Evolutionary conservation across 2,329 filamentous ascomycete species (phyloP).

Genomic region (Cucurbitaria berberidis): DNA sequence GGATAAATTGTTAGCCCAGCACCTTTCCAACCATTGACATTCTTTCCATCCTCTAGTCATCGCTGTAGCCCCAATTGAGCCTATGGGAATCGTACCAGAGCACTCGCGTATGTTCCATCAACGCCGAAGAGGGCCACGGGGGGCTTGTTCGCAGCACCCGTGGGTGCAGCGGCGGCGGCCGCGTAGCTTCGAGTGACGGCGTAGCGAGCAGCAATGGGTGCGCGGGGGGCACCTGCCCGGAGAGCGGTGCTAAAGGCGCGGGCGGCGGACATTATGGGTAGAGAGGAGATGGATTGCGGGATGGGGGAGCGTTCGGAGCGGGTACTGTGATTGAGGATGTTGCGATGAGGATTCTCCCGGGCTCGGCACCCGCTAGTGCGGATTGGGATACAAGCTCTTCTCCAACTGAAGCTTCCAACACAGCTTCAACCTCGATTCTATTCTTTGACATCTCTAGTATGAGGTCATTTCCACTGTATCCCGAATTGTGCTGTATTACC

Average conservation of each 20-base stretch:
- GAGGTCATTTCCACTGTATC: not conserved
- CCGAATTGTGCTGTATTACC: not conserved
- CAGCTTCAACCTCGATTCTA: not conserved
- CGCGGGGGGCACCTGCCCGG: slow-evolving; percentile 63
- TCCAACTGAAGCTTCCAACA: not conserved
- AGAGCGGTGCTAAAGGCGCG: slow-evolving; percentile 63
- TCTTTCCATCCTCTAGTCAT: slow-evolving; percentile 27
- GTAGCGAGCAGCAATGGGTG: slow-evolving; percentile 64
- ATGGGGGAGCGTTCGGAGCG: slow-evolving; percentile 34
- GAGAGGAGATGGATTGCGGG: slow-evolving; percentile 46
- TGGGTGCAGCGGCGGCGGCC: slow-evolving; percentile 60
- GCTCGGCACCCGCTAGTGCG: slow-evolving; percentile 29
- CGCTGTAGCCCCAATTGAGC: slow-evolving; percentile 24
- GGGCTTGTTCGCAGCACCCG: slow-evolving; percentile 73
- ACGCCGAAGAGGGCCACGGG: slow-evolving; percentile 92
- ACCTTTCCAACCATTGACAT: slow-evolving; percentile 24
- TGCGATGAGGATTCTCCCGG: slow-evolving; percentile 33
- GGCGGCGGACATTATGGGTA: slow-evolving; percentile 61
- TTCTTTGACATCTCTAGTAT: not conserved
- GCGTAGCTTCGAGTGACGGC: slow-evolving; percentile 79
- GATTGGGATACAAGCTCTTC: slow-evolving; percentile 11
- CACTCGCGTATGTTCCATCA: slow-evolving; percentile 97
- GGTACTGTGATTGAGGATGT: slow-evolving; percentile 24
- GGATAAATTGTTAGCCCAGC: slow-evolving; percentile 34
- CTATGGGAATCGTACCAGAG: slow-evolving; percentile 74